Conservation (phyloP, 2,329 filamentous ascomycete genomes). For the Pseudocercospora cruenta region DNA sequence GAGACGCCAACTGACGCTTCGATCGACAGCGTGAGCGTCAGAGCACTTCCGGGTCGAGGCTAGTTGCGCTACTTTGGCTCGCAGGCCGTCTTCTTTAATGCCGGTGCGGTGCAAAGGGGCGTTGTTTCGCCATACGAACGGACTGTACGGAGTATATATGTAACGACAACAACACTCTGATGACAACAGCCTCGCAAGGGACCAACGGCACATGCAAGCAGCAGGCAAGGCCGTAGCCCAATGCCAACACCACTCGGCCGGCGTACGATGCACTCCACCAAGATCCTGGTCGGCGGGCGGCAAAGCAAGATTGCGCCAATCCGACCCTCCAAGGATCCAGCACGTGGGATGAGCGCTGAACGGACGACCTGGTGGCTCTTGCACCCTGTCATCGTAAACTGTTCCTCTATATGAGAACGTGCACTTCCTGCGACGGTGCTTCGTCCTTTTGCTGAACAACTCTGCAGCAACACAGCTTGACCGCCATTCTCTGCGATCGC, state of each 20-base stretch:
- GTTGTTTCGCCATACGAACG: background rate
- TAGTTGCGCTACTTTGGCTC: background rate
- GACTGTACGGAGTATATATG: background rate
- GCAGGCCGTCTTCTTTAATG: background rate
- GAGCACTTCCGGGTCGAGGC: constrained; percentile 4
- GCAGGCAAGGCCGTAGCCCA: background rate
- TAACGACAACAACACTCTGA: background rate
- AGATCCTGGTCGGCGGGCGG: background rate
- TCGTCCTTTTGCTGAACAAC: background rate
- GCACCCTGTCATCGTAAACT: background rate
- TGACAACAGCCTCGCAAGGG: background rate
- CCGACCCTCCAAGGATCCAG: background rate
- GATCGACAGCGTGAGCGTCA: constrained; percentile 5
- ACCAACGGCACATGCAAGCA: background rate
- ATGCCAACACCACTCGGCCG: background rate
- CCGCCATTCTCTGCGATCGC: background rate
- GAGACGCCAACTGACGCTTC: constrained; percentile 1
- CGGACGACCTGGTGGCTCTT: background rate
- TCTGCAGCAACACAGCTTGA: background rate
- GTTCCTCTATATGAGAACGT: constrained; percentile 2
- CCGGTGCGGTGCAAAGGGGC: background rate
- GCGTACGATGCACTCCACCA: background rate
- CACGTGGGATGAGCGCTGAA: background rate
- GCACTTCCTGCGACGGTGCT: background rate
- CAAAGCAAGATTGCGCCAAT: background rate